Conservation (phyloP, 75 land plant genomes). For the Sequoia sempervirens region DNA sequence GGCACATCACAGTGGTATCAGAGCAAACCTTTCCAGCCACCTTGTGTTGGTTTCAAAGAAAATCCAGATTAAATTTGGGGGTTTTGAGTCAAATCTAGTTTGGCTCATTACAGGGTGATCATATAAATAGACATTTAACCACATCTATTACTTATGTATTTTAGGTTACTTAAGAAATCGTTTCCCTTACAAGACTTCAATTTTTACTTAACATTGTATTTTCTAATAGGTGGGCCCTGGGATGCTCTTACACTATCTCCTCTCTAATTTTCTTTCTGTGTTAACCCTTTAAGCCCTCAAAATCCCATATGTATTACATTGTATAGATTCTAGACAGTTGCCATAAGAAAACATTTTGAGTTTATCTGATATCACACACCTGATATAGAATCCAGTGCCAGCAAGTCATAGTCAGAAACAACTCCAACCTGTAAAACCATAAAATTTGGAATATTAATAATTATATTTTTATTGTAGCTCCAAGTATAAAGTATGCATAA, state of each 20-base stretch:
- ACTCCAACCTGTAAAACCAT: conserved; percentile 72
- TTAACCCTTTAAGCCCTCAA: not conserved
- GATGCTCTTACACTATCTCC: too few species aligned
- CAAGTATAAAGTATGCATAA: not conserved
- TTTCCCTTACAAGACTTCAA: too few species aligned
- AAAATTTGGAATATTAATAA: not conserved
- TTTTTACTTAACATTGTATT: too few species aligned
- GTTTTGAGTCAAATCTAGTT: too few species aligned
- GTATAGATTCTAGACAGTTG: not conserved
- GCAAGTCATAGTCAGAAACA: conserved; percentile 90
- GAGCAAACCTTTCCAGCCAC: too few species aligned
- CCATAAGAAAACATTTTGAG: not conserved
- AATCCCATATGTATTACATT: not conserved
- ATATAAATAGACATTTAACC: not conserved
- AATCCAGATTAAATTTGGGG: too few species aligned
- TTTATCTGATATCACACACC: conserved; percentile 32
- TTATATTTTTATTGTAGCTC: not conserved
- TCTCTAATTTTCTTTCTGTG: not conserved
- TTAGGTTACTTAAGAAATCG: too few species aligned
- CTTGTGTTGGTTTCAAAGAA: too few species aligned
- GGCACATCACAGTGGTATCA: too few species aligned
- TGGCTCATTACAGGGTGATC: too few species aligned
- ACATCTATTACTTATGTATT: too few species aligned
- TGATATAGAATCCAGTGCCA: conserved; percentile 91
- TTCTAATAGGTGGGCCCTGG: too few species aligned